Conservation (phyloP, 257 asterid genomes). For the Nicotiana otophora region DNA sequence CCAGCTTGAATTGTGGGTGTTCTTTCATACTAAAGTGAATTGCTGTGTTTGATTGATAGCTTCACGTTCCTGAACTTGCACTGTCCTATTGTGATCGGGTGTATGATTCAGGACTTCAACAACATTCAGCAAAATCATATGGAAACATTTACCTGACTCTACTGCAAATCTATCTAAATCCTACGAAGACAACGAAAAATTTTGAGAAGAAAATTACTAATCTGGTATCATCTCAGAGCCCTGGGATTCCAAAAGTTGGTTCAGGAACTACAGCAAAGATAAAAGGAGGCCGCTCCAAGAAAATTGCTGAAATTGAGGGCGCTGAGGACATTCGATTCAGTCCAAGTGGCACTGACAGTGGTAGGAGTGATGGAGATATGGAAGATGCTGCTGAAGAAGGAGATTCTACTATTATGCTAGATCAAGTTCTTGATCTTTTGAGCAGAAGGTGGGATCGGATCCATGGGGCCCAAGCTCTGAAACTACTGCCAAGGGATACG, state of each 20-base stretch:
- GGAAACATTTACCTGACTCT: slow-evolving; percentile 80
- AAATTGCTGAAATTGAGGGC: slow-evolving; percentile 82
- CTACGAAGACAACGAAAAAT: slow-evolving; percentile 69
- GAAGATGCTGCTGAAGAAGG: slow-evolving; percentile 69
- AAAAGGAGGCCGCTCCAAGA: slow-evolving; percentile 51
- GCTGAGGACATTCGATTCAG: slow-evolving; percentile 72
- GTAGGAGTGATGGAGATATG: slow-evolving; percentile 83
- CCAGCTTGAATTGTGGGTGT: not conserved
- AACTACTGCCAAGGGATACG: slow-evolving; percentile 86
- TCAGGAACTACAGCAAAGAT: slow-evolving; percentile 35
- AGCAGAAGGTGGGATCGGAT: slow-evolving; percentile 90
- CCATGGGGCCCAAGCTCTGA: slow-evolving; percentile 91
- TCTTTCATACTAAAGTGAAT: slow-evolving; percentile 1
- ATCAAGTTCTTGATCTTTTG: slow-evolving; percentile 88
- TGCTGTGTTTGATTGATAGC: slow-evolving; percentile 33
- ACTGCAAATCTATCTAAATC: slow-evolving; percentile 90
- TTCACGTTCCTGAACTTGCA: slow-evolving; percentile 92
- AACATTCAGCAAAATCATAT: slow-evolving; percentile 57
- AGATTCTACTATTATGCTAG: slow-evolving; percentile 70
- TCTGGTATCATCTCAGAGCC: slow-evolving; percentile 46
- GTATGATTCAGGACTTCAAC: slow-evolving; percentile 55
- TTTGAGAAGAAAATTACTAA: slow-evolving; percentile 63
- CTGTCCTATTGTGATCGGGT: slow-evolving; percentile 85
- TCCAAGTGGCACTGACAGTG: slow-evolving; percentile 85
- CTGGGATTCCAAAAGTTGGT: slow-evolving; percentile 45